These are phyloP conservation scores for Hypoxylon lenormandii DNA, from an alignment of 495 filamentous ascomycete species.

Conservation along the genomic window DNA sequence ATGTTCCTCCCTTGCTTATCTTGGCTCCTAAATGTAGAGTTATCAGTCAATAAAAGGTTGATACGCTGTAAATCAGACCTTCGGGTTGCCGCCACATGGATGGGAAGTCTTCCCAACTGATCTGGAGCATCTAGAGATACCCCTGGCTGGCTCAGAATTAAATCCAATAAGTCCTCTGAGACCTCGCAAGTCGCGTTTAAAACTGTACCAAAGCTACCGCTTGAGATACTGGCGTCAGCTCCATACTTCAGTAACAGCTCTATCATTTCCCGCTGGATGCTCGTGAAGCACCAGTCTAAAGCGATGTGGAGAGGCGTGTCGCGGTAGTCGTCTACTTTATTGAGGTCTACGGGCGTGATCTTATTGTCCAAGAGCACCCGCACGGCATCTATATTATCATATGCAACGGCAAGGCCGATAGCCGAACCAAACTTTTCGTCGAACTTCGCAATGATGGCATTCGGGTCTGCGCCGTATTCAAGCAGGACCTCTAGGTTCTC, in stretches of 20 bases:
- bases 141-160: conserved; percentile 22
- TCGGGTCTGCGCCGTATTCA: conserved; percentile 21
- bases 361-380: conserved; percentile 11
- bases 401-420: conserved; percentile 14
- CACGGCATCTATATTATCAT: conserved; percentile 3
- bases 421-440: background rate
- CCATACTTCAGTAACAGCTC: conserved; percentile 40
- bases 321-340: conserved; percentile 27
- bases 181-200: conserved; percentile 33
- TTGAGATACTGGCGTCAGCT: conserved; percentile 27
- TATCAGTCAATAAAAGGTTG: conserved; percentile 9
- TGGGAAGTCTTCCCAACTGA: conserved; percentile 27
- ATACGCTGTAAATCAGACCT: background rate
- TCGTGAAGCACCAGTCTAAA: conserved; percentile 8
- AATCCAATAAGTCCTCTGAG: conserved; percentile 16
- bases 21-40: conserved; percentile 14
- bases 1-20: conserved; percentile 35
- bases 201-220: conserved; percentile 32
- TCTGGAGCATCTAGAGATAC: conserved; percentile 23
- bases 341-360: conserved; percentile 17
- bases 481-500: conserved; percentile 4
- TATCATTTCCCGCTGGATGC: conserved; percentile 15
- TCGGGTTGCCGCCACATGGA: conserved; percentile 28
- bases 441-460: conserved; percentile 1
- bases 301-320: conserved; percentile 27